Evolutionary conservation across 768 basidiomycete genomes (phyloP), one percentile per base, ranked within the genome.

Genomic region (Peribolospora baueri): DNA sequence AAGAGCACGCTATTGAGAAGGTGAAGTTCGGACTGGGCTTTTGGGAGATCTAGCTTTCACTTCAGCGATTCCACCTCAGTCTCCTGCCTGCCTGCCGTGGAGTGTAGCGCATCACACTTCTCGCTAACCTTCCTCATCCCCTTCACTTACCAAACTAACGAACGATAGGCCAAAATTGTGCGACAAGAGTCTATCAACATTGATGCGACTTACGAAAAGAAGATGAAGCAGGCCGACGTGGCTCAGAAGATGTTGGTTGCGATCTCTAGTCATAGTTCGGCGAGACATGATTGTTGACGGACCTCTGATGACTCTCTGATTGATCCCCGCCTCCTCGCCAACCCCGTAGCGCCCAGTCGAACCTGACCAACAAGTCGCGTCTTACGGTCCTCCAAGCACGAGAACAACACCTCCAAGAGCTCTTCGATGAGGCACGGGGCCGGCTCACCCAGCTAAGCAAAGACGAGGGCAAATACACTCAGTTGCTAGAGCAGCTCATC

Each of bases 1-100:
- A 97, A 68, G 91, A 98, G 70, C 97, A 97, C 65, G 83, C 91
- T 14, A 97, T 98, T 61, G 93, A 98, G 68, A 98, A 98, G 77
- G 90, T 70, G 52, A 25, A 67, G 57, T 37, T 4, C 9, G 9
- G 3, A 7, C 5, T 41, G 9, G 8, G 13, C 4, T 10, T 4
- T 39, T 42, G 8, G 13, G 8, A 38, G 14, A 4, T 48, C 53
- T 45, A 43, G 38, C 53, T 51, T 53, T 46, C 52, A 1, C 38
- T 41, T 2, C 51, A 25, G 4, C 50, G 37, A 7, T 5, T 7
- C 25, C 42, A 38, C 48, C 9, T 51, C 48, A 11, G 14, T 3
- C 10, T 10, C 8, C 13, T 7, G 50, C 5, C 10, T 5, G 7
- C 11, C 39, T 36, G 7, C 7, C 45, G 39, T 10, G 45, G 43